These are phyloP conservation scores for Salix viminalis DNA, from an alignment of 345 rosid species.

Conservation along the genomic window DNA sequence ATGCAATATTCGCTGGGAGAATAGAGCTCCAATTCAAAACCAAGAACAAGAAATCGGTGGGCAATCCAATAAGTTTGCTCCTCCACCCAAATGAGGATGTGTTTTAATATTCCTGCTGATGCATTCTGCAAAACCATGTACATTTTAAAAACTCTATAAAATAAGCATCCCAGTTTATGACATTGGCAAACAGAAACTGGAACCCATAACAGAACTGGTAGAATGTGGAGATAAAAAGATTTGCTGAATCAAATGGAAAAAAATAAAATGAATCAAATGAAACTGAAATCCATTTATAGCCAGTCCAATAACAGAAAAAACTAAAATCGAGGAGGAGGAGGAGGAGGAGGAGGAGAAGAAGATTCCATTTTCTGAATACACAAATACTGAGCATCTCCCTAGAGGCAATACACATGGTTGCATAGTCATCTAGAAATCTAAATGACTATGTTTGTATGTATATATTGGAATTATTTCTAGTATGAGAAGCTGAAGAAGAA, in stretches of 20 bases:
- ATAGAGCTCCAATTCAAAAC: conserved; percentile 93
- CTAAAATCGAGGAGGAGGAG: too few species aligned
- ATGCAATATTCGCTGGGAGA: conserved; percentile 82
- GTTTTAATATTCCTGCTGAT: conserved; percentile 42
- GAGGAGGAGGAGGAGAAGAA: too few species aligned
- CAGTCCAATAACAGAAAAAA: not conserved
- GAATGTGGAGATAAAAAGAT: not conserved
- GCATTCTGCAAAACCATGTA: conserved; percentile 55
- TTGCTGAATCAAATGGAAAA: not conserved
- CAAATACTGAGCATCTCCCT: not conserved
- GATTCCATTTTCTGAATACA: not conserved
- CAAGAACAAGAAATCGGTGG: conserved; percentile 73
- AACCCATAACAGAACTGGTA: not conserved
- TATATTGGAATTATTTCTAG: not conserved
- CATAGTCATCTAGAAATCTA: not conserved
- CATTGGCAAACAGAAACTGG: not conserved
- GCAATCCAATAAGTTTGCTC: conserved; percentile 97
- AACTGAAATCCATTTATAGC: not conserved
- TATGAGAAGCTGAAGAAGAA: not conserved
- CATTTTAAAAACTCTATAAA: not conserved
- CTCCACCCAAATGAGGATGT: conserved; percentile 78
- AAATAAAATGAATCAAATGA: too few species aligned
- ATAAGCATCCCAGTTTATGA: not conserved
- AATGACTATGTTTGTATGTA: not conserved
- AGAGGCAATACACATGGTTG: not conserved